Evolutionary conservation across 805 yeast genomes (phyloP).

Genomic region (Wickerhamiella domercqiae): DNA sequence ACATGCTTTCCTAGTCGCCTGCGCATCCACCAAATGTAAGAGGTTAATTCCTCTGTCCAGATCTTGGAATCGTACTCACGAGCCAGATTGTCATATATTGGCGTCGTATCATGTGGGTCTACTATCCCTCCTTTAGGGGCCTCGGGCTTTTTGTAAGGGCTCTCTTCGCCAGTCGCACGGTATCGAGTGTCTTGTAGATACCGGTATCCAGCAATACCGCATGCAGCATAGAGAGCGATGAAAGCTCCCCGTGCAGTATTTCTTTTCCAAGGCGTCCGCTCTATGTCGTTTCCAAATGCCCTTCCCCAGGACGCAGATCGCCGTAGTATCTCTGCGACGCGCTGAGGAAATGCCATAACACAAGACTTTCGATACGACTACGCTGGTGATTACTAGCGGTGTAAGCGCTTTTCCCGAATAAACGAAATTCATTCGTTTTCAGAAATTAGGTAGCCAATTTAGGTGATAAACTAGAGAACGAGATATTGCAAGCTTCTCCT

Average conservation of each 20-base stretch:
- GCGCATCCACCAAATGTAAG: constrained; percentile 38
- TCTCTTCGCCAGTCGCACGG: constrained; percentile 23
- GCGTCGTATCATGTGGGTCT: constrained; percentile 51
- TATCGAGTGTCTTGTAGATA: constrained; percentile 24
- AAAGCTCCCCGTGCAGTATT: constrained; percentile 11
- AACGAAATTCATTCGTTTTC: too few relatives aligned
- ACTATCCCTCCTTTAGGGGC: constrained; percentile 9
- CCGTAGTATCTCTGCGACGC: too few relatives aligned
- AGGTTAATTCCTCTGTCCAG: constrained; percentile 49
- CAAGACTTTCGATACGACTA: too few relatives aligned
- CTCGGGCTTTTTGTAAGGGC: constrained; percentile 17
- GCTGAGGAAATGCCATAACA: too few relatives aligned
- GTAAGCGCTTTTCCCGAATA: too few relatives aligned
- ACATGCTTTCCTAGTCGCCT: constrained; percentile 66
- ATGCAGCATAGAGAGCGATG: constrained; percentile 10
- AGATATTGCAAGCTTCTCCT: too few relatives aligned
- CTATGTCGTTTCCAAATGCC: constrained; percentile 4
- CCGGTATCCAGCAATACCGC: constrained; percentile 15
- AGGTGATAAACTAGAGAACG: too few relatives aligned
- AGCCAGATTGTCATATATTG: constrained; percentile 51
- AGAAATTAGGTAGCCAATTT: too few relatives aligned
- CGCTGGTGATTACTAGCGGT: too few relatives aligned
- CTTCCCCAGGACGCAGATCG: background rate
- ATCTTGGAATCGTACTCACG: constrained; percentile 67
- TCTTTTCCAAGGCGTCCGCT: constrained; percentile 14